phyloP scores from a whole-genome alignment of 208 protist species.

The Trypanosoma melophagium region DNA sequence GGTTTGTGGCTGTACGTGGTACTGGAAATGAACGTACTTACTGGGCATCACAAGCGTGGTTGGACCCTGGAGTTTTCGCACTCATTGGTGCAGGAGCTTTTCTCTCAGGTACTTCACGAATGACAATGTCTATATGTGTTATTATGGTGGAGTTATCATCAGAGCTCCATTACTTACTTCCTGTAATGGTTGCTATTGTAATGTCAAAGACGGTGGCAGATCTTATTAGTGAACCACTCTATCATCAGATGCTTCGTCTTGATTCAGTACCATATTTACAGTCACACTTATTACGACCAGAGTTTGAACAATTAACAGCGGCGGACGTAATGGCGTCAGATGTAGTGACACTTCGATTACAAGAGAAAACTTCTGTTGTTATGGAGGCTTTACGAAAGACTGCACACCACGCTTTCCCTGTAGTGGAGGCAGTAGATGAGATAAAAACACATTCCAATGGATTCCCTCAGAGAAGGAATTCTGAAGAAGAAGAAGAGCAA shows the following conservation, averaged over 20 bases:
- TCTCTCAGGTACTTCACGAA: slow-evolving; percentile 88
- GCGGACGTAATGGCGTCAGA: slow-evolving; percentile 89
- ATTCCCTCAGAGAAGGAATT: not conserved
- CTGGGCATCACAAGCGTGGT: slow-evolving; percentile 55
- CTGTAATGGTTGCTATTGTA: slow-evolving; percentile 93
- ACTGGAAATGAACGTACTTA: slow-evolving; percentile 49
- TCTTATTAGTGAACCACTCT: slow-evolving; percentile 86
- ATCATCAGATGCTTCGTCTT: slow-evolving; percentile 90
- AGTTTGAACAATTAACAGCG: slow-evolving; percentile 87
- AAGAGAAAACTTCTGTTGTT: slow-evolving; percentile 75
- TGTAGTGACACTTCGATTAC: slow-evolving; percentile 66
- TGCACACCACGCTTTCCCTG: slow-evolving; percentile 92
- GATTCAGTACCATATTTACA: slow-evolving; percentile 88
- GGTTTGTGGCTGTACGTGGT: slow-evolving; percentile 38
- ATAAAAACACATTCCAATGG: not conserved
- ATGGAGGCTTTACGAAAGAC: slow-evolving; percentile 60
- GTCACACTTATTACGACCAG: slow-evolving; percentile 49
- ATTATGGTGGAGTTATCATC: slow-evolving; percentile 95
- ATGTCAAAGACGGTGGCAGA: slow-evolving; percentile 91
- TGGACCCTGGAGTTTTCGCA: slow-evolving; percentile 92
- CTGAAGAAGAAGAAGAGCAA: slow-evolving; percentile 2
- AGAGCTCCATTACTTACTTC: slow-evolving; percentile 91
- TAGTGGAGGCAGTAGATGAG: slow-evolving; percentile 61
- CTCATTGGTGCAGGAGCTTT: slow-evolving; percentile 92
- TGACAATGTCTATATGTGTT: slow-evolving; percentile 93